These are phyloP conservation scores for Xylaria sp. DNA, from an alignment of 2,329 filamentous ascomycete species.

Conservation along the genomic window DNA sequence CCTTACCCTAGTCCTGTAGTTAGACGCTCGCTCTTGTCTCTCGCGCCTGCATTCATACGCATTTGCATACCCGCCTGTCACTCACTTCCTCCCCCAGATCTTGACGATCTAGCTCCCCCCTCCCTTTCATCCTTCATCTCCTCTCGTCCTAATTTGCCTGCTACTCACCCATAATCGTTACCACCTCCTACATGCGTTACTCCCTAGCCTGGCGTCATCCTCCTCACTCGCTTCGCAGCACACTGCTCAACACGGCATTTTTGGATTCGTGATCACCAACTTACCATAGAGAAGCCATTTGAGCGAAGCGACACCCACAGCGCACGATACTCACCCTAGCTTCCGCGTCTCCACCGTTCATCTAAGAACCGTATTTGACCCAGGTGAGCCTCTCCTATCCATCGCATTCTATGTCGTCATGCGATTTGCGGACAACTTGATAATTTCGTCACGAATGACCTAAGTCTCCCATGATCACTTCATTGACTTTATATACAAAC, in stretches of 20 bases:
- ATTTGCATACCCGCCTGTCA: conserved; percentile 24
- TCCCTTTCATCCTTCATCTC: conserved; percentile 26
- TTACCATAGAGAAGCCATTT: conserved; percentile 12
- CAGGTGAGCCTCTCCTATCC: conserved; percentile 36
- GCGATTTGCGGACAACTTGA: conserved; percentile 24
- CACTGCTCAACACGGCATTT: conserved; percentile 1
- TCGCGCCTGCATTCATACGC: conserved; percentile 14
- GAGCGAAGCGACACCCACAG: conserved; percentile 30
- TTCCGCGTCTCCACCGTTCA: conserved; percentile 42
- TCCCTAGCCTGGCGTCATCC: neutral
- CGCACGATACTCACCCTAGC: conserved; percentile 41
- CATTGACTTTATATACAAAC: conserved; percentile 5
- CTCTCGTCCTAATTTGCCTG: conserved; percentile 25
- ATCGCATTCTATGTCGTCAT: conserved; percentile 31
- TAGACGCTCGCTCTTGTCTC: neutral
- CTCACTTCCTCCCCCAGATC: conserved; percentile 27
- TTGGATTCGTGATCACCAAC: conserved; percentile 4
- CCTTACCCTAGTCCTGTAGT: neutral
- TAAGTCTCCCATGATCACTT: conserved; percentile 5
- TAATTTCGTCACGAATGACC: conserved; percentile 14
- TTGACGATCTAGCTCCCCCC: conserved; percentile 33
- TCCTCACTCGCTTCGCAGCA: conserved; percentile 3
- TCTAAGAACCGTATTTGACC: conserved; percentile 36
- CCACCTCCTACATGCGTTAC: conserved; percentile 16
- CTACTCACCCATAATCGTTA: conserved; percentile 5